A percentile compares a stretch with the other conserved stretches of the same genome.
These are phyloP conservation scores for Coccomyxa subellipsoidea DNA, from an alignment of 163 green algal genomes.

Conservation along the genomic window DNA sequence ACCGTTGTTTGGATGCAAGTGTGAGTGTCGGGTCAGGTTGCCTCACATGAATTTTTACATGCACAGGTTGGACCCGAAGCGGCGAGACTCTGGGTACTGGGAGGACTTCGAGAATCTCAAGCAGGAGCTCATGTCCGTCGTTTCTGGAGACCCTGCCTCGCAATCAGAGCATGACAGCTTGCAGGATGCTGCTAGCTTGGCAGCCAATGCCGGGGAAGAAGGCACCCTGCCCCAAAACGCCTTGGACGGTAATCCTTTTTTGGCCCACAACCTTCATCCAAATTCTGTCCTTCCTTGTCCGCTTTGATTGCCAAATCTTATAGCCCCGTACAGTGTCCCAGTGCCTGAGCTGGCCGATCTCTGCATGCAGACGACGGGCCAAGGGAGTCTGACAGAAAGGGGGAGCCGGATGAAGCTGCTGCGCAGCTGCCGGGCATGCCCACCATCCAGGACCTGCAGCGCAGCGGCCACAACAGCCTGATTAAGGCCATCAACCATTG, in stretches of 20 bases:
- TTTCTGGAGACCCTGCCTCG: not conserved
- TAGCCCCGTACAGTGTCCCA: no score
- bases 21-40: no score
- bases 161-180: not conserved
- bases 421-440: constrained; percentile 16
- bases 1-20: not conserved
- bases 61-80: constrained; percentile 19
- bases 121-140: constrained; percentile 19
- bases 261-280: no score
- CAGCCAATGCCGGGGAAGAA: not conserved
- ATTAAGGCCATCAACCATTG: constrained; percentile 25
- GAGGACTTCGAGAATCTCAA: constrained; percentile 22
- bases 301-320: not conserved
- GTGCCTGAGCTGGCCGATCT: no score
- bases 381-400: not conserved
- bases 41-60: no score
- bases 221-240: not conserved
- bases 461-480: constrained; percentile 28
- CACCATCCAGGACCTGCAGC: constrained; percentile 29
- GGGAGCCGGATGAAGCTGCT: not conserved
- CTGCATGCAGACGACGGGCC: not conserved
- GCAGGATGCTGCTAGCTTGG: not conserved
- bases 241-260: not conserved
- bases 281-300: no score
- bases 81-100: constrained; percentile 35